A percentile compares a stretch with the other conserved stretches of the same genome.
Conservation (phyloP, 257 asterid genomes). For the Solanum clarkiae region DNA sequence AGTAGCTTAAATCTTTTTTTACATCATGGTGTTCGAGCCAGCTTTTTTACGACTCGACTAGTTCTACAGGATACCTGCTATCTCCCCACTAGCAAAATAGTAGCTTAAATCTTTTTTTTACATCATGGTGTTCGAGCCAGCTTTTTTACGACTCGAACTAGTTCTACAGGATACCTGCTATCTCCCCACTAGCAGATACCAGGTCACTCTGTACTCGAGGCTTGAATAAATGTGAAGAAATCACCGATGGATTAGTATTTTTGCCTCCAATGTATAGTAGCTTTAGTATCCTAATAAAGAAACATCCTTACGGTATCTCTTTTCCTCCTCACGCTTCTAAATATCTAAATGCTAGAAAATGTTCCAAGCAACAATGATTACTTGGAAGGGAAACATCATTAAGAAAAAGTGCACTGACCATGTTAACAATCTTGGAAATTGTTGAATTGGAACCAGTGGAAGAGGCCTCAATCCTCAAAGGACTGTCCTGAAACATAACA, state of each 20-base stretch:
- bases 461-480: slow-evolving; percentile 74
- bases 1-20: neutral
- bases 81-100: neutral
- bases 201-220: neutral
- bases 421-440: slow-evolving; percentile 81
- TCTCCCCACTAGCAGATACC: neutral
- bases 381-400: neutral
- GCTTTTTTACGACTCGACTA: neutral
- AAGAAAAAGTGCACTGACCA: slow-evolving; percentile 32
- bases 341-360: neutral
- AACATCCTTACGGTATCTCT: neutral
- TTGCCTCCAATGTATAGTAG: neutral
- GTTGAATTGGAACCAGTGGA: slow-evolving; percentile 95
- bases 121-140: neutral
- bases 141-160: neutral
- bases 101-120: neutral
- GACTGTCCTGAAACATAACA: slow-evolving; percentile 68
- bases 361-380: neutral
- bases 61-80: neutral
- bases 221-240: neutral
- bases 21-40: neutral
- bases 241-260: neutral
- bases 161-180: neutral
- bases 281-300: neutral
- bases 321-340: neutral